phyloP scores from a whole-genome alignment of 768 basidiomycete species.

The Mycena alexandri region DNA sequence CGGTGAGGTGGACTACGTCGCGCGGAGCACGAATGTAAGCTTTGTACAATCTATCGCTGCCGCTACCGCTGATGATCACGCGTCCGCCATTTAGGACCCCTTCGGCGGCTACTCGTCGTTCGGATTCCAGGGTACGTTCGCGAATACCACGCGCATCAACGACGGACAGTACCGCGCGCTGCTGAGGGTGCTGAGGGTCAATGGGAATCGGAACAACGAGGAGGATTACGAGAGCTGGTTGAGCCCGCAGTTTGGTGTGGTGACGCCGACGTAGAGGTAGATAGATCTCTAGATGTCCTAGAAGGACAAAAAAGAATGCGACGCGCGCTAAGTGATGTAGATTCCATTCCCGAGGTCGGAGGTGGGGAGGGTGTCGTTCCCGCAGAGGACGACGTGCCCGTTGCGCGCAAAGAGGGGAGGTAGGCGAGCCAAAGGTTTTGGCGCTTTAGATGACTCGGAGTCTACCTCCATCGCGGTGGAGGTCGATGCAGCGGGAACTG shows the following conservation, averaged over 20 bases:
- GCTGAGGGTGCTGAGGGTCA: slow-evolving; percentile 34
- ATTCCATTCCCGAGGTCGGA: slow-evolving; percentile 42
- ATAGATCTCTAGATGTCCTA: neutral
- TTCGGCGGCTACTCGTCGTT: slow-evolving; percentile 32
- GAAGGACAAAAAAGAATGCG: neutral
- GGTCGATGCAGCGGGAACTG: slow-evolving; percentile 7
- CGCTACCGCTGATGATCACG: neutral
- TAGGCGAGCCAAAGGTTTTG: slow-evolving; percentile 49
- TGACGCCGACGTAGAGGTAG: slow-evolving; percentile 20
- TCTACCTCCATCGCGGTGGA: slow-evolving; percentile 18
- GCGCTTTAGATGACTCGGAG: neutral
- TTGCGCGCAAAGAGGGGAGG: slow-evolving; percentile 75
- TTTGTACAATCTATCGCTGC: too few species aligned
- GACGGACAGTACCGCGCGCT: slow-evolving; percentile 36
- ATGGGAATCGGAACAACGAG: slow-evolving; percentile 34
- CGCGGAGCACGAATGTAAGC: slow-evolving; percentile 32
- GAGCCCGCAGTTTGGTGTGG: slow-evolving; percentile 41
- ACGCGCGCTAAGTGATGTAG: slow-evolving; percentile 43
- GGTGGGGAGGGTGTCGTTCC: slow-evolving; percentile 62
- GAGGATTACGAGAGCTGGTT: slow-evolving; percentile 40
- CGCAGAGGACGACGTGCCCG: slow-evolving; percentile 76
- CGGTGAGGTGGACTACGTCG: slow-evolving; percentile 27
- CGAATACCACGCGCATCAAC: slow-evolving; percentile 37
- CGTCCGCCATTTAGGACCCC: slow-evolving; percentile 23
- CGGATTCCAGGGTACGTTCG: slow-evolving; percentile 8